Evolutionary conservation across 306 rosid genomes (phyloP), one percentile per base, ranked within the genome.

Genomic region (Pterocarpus macrocarpus): DNA sequence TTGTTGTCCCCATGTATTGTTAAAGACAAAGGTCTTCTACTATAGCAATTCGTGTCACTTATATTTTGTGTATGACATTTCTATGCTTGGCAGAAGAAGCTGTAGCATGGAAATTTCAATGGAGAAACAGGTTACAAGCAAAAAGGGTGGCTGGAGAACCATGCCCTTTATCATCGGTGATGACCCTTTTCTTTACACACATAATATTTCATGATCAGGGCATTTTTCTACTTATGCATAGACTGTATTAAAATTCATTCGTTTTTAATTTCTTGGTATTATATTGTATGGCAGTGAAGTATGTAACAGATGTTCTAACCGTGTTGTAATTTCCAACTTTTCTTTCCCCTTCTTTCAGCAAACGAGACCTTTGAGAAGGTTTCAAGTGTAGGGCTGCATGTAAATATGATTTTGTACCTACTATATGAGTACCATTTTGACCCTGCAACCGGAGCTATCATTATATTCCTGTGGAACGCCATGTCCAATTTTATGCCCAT

Each of bases 321-420:
- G 33, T 34, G 39, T 64, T 36, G 30, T 61, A 50, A 68, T 49
- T 38, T 71, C 38, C 13, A 22, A 45, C 16, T 49, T 63, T 8
- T 43, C 33, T 16, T 39, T 45, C 13, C 10, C 73, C 16, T 17
- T 34, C 9, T 81, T 58, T 76, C 91, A 94, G 97, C 88, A 69
- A 94, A 94, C 13, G 97, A 94, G 91, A 47, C 91, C 13, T 82
- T 94, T 71, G 97, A 94, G 67, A 92, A 89, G 85, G 93, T 91
- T 55, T 90, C 98, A 62, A 90, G 71, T 65, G 53, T 61, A 36
- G 97, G 98, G 39, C 90, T 91, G 39, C 90, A 85, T 50, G 85
- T 85, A 43, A 92, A 94, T 73, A 92, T 94, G 97, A 86, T 86
- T 34, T 2, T 81, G 70, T 92, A 94, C 85, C 76, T 94, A 52